Evolutionary conservation across 306 rosid genomes (phyloP).

Genomic region (Castanospermum australe): DNA sequence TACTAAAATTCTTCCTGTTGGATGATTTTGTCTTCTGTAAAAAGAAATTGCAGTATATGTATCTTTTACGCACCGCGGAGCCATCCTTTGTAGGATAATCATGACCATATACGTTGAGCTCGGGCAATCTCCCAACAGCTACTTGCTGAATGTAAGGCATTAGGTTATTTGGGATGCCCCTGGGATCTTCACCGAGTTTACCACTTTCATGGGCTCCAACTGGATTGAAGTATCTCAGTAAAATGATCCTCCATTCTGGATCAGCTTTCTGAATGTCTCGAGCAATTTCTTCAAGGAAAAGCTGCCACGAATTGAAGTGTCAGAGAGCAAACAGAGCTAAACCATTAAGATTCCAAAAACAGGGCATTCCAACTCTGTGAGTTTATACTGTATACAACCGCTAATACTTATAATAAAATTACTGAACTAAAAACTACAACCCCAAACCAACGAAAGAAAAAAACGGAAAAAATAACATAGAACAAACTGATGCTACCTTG

Average conservation of each 20-base stretch:
- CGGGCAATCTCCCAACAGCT: constrained; percentile 87
- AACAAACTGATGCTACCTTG: constrained; percentile 49
- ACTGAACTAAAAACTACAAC: not conserved
- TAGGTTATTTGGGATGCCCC: constrained; percentile 90
- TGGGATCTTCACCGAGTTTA: constrained; percentile 90
- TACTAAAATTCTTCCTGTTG: not conserved
- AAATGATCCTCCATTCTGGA: constrained; percentile 79
- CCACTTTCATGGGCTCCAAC: constrained; percentile 99
- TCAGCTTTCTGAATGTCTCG: constrained; percentile 84
- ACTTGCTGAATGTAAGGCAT: constrained; percentile 98
- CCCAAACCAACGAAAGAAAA: not conserved
- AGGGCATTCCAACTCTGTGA: not conserved
- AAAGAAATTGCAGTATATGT: not conserved
- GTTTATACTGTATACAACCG: not conserved
- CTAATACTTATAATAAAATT: not conserved
- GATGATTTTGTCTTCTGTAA: not conserved
- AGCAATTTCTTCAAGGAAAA: constrained; percentile 87
- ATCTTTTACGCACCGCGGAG: constrained; percentile 63
- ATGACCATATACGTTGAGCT: constrained; percentile 78
- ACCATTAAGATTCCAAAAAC: constrained; percentile 2
- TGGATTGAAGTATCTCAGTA: constrained; percentile 92
- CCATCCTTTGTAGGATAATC: constrained; percentile 95
- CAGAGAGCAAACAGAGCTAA: constrained; percentile 19
- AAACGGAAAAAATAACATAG: not conserved
- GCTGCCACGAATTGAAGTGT: constrained; percentile 39